Conservation (phyloP, 805 yeast genomes). For the Kodamaea hsintzibuensis region DNA sequence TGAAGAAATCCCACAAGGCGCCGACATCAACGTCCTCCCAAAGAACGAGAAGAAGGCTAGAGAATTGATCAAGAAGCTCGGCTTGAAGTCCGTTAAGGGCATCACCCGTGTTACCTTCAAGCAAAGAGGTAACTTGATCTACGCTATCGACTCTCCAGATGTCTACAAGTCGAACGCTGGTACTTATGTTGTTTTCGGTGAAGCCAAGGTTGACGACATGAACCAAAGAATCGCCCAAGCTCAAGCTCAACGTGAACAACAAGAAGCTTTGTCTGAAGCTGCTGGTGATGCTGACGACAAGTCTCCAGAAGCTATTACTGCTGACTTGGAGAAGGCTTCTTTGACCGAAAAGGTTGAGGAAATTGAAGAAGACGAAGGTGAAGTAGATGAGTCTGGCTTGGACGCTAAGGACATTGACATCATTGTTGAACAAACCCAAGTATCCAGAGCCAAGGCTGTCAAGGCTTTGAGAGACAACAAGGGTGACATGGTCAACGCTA, state of each 20-base stretch:
- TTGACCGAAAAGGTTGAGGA: conserved; percentile 43
- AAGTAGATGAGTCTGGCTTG: conserved; percentile 83
- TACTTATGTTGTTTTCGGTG: conserved; percentile 96
- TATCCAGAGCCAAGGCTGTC: conserved; percentile 85
- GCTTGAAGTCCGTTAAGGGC: conserved; percentile 87
- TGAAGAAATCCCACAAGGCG: conserved; percentile 76
- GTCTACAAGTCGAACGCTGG: conserved; percentile 93
- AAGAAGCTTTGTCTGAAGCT: conserved; percentile 46
- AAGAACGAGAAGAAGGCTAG: conserved; percentile 96
- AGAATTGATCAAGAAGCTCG: conserved; percentile 82
- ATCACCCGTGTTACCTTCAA: conserved; percentile 94
- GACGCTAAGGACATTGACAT: conserved; percentile 80
- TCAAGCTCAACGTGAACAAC: conserved; percentile 71
- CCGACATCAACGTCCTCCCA: conserved; percentile 76
- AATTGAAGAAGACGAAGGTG: conserved; percentile 65
- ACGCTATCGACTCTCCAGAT: conserved; percentile 91
- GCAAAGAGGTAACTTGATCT: conserved; percentile 86
- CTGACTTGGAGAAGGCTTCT: conserved; percentile 74
- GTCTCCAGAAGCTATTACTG: conserved; percentile 78
- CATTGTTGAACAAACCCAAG: conserved; percentile 89
- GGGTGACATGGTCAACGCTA: conserved; percentile 95
- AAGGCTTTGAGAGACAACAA: conserved; percentile 86
- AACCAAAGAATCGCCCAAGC: conserved; percentile 83
- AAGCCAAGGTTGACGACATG: conserved; percentile 94
- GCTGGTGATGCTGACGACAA: conserved; percentile 50